A percentile compares a stretch with the other conserved stretches of the same genome.
Evolutionary conservation across 805 yeast species (phyloP).

Genomic region (Nakazawaea sp.): DNA sequence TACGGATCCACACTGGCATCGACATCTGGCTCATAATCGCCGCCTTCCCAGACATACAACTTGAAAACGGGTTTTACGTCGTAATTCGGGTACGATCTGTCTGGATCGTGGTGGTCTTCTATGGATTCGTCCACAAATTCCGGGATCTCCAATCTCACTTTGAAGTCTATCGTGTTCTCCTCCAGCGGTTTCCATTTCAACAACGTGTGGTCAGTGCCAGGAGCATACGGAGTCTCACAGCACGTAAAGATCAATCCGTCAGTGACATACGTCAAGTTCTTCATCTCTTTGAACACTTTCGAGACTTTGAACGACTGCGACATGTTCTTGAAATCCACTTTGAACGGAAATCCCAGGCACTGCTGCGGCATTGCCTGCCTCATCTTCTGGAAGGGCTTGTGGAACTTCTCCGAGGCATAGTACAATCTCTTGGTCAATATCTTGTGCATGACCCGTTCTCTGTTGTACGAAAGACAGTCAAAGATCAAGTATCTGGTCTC

Average conservation of each 20-base stretch:
- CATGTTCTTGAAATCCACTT: conserved; percentile 84
- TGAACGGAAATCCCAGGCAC: conserved; percentile 75
- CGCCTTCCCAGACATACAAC: conserved; percentile 75
- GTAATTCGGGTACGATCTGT: conserved; percentile 70
- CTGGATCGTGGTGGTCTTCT: conserved; percentile 59
- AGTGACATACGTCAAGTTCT: conserved; percentile 73
- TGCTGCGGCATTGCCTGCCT: conserved; percentile 67
- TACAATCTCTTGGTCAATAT: conserved; percentile 80
- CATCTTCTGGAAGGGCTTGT: conserved; percentile 72
- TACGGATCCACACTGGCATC: conserved; percentile 30
- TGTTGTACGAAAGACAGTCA: conserved; percentile 85
- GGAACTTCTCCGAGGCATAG: conserved; percentile 73
- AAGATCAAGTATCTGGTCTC: conserved; percentile 81
- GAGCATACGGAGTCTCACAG: conserved; percentile 76
- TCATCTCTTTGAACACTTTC: conserved; percentile 66
- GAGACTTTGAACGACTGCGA: conserved; percentile 71
- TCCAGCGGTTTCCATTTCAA: conserved; percentile 97
- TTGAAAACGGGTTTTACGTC: conserved; percentile 70
- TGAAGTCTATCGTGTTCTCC: conserved; percentile 90
- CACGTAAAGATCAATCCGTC: conserved; percentile 95
- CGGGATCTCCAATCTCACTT: conserved; percentile 57
- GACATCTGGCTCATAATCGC: conserved; percentile 25
- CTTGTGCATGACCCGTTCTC: conserved; percentile 59
- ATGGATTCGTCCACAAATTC: conserved; percentile 54
- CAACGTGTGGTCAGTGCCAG: conserved; percentile 82